Base-by-base conservation (phyloP, 169 alveolate genomes). In the Plasmodium falciparum region DNA sequence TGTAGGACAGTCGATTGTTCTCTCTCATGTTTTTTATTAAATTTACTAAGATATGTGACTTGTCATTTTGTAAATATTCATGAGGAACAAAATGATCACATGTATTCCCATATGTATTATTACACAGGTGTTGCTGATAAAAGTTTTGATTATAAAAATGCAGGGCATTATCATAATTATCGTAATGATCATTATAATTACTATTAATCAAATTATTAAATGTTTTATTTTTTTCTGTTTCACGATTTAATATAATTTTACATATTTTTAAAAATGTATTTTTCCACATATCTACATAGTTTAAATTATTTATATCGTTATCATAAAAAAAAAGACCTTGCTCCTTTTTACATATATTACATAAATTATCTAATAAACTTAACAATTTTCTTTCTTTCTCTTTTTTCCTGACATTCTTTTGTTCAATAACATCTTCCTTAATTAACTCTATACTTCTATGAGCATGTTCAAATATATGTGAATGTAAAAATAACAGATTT, bases 391-490 rank as follows among this genome's bases (percentile, higher is more conserved):
- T 33, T 83, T 67, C 73, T 12, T 43, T 83, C 58, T 83, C 74
- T 83, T 83, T 63, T 49, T 54, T 83, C 62, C 58, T 54, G 2
- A 7, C 50, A 54, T 69, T 33, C 22, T 58, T 83, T 39, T 17
- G 26, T 56, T 43, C 70, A 39, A 83, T n/a, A 45, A 72, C 54
- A 9, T 69, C 11, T 2, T 83, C 91, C 39, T 17, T 59, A 52
- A 83, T 83, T 29, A 83, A 56, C 45, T 83, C 73, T 83, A 83
- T 67, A 63, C 83, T 83, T 49, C 17, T 83, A 56, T 69, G 73
- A 26, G 91, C 73, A 52, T 83, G 73, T 69, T 83, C 85, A 69
- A 83, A 83, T 50, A 83, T 45, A 43, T 83, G 66, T 43, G 91
- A 78, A 63, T 83, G 91, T 3, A 54, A 39, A 69, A 67, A 63